These are phyloP conservation scores for Colletotrichum cordylinicola DNA, from an alignment of 2,329 filamentous ascomycete species.

Conservation along the genomic window DNA sequence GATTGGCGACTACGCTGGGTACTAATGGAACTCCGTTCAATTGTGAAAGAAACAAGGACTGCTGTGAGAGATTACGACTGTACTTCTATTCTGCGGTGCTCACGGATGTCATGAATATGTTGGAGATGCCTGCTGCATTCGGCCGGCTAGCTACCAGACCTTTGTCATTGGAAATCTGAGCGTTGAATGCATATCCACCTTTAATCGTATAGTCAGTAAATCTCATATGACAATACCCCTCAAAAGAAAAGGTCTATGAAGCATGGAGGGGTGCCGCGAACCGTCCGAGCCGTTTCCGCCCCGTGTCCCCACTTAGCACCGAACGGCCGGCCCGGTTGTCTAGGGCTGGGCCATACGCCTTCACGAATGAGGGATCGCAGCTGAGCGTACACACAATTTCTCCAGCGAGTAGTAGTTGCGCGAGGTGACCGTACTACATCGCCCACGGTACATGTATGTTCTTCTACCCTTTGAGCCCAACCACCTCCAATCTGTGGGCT, in stretches of 20 bases:
- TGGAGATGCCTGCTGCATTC: background rate
- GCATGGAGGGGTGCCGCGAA: background rate
- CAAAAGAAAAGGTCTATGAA: background rate
- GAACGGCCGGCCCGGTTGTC: background rate
- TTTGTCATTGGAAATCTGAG: background rate
- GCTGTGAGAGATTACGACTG: background rate
- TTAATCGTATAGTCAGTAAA: rapidly evolving
- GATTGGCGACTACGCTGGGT: constrained; percentile 29
- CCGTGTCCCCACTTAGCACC: background rate
- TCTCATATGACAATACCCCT: background rate
- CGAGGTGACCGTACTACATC: background rate
- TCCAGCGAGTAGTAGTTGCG: rapidly evolving
- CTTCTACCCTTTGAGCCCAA: background rate
- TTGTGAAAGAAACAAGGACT: background rate
- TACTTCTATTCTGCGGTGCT: background rate
- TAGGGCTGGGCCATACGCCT: background rate
- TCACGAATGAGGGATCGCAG: background rate
- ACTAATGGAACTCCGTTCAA: background rate
- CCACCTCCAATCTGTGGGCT: background rate
- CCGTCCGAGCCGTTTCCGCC: background rate
- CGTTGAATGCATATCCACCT: background rate
- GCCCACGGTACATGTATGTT: background rate
- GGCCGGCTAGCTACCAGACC: background rate
- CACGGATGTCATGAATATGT: background rate
- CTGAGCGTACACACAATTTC: background rate